Conservation (phyloP, 2,329 filamentous ascomycete species). For the Arachnomyces sp. region DNA sequence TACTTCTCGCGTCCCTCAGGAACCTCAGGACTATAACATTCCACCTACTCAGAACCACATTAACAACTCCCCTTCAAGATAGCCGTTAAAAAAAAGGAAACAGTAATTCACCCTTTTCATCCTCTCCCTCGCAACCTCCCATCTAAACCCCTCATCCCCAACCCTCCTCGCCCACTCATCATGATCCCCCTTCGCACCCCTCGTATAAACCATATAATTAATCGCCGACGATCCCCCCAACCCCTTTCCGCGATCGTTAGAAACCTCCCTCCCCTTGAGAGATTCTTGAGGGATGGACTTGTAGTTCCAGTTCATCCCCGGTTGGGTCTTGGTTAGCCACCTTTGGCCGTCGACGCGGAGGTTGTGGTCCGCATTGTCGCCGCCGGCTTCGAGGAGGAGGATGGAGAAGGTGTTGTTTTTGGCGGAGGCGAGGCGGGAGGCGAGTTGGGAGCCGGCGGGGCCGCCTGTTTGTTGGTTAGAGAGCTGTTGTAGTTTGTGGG, state of each 20-base stretch:
- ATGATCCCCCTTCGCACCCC: conserved; percentile 22
- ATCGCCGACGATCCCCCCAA: conserved; percentile 28
- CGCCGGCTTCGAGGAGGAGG: conserved; percentile 3
- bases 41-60: conserved; percentile 11
- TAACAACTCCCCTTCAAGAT: background rate
- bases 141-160: conserved; percentile 22
- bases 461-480: background rate
- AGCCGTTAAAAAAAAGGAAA: no score
- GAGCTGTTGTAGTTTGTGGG: no score
- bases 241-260: conserved; percentile 20
- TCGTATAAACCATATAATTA: conserved; percentile 39
- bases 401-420: conserved; percentile 1
- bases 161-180: conserved; percentile 26
- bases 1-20: no score
- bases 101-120: no score
- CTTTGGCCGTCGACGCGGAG: conserved; percentile 1
- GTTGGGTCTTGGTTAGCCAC: background rate
- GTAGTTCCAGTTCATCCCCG: conserved; percentile 2
- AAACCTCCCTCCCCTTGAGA: background rate
- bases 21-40: background rate
- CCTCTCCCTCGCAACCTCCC: background rate
- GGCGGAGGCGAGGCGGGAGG: background rate
- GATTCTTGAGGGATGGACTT: background rate
- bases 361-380: conserved; percentile 1
- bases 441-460: conserved; percentile 1